Base-by-base conservation (phyloP, 257 asterid genomes). In the Nicotiana tabacum region DNA sequence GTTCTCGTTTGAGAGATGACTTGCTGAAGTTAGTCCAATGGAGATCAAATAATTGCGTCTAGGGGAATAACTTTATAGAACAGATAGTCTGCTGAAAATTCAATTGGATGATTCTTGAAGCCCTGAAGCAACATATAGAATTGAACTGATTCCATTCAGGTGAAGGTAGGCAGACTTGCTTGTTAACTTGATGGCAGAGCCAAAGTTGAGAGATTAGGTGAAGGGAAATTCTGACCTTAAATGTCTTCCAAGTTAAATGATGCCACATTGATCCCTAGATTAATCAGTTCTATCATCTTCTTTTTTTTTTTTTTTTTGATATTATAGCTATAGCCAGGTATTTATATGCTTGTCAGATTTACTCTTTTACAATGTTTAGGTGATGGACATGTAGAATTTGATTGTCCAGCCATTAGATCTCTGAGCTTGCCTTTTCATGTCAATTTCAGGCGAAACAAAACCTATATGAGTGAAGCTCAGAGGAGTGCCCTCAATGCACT, bases 401-500 rank as follows among this genome's bases (percentile, higher is more conserved):
- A 27, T 24, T 24, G 24, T 72, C 12, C 39, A 24, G 39, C 62
- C 29, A 13, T 74, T 48, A 24, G 16, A 4, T 74, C 61, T 48
- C 2, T 24, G 29, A 70, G 66, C 35, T 32, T 0, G 6, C 24
- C 39, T 2, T 37, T 39, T 30, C 37, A 16, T 61, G 35, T 77
- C 12, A 84, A 77, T 53, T 84, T 57, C 92, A 96, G 99, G 95
- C 87, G 98, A 85, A 96, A 96, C 83, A 96, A 93, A 90, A 96
- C 96, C 43, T 96, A 96, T 43, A 96, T 93, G 99, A 96, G 99
- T 74, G 99, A 96, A 89, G 99, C 99, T 81, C 98, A 94, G 85
- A 92, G 99, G 90, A 96, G 98, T 84, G 99, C 99, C 8, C 97
- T 96, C 60, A 96, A 96, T 18, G 99, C 98, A 13, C 97, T 96